These are phyloP conservation scores for Jasminum sambac DNA, from an alignment of 257 asterid species.

Conservation along the genomic window DNA sequence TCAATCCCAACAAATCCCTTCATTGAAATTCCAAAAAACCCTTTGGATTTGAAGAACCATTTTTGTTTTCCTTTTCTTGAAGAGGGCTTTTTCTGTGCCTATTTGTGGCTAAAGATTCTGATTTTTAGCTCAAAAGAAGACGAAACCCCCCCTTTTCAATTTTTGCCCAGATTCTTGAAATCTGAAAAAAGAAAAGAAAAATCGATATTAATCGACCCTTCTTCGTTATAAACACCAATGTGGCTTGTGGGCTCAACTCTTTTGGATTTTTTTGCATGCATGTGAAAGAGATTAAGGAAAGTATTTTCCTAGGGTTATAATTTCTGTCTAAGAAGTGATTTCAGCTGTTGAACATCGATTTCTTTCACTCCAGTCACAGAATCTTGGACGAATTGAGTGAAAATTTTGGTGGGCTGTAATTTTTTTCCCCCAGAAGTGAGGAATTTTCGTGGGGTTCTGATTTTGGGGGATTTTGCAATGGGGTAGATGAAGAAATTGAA, in stretches of 20 bases:
- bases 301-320: constrained; percentile 26
- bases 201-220: neutral
- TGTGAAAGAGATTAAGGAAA: constrained; percentile 28
- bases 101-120: constrained; percentile 26
- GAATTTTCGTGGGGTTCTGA: constrained; percentile 24
- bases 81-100: constrained; percentile 8
- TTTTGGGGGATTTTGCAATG: constrained; percentile 25
- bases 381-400: constrained; percentile 23
- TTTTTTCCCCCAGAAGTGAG: constrained; percentile 29
- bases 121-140: constrained; percentile 27
- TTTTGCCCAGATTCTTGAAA: constrained; percentile 24
- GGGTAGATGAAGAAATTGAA: constrained; percentile 43
- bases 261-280: constrained; percentile 24
- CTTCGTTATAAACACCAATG: constrained; percentile 25
- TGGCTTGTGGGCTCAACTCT: constrained; percentile 16
- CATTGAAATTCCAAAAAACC: constrained; percentile 36
- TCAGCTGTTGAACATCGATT: constrained; percentile 24
- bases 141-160: constrained; percentile 11
- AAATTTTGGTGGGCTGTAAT: constrained; percentile 22
- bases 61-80: neutral
- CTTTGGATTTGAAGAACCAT: constrained; percentile 31
- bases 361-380: constrained; percentile 19
- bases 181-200: constrained; percentile 1
- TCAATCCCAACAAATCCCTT: constrained; percentile 31
- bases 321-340: constrained; percentile 26